Evolutionary conservation across 2,329 filamentous ascomycete species (phyloP).

Genomic region (Elsinoe batatas): DNA sequence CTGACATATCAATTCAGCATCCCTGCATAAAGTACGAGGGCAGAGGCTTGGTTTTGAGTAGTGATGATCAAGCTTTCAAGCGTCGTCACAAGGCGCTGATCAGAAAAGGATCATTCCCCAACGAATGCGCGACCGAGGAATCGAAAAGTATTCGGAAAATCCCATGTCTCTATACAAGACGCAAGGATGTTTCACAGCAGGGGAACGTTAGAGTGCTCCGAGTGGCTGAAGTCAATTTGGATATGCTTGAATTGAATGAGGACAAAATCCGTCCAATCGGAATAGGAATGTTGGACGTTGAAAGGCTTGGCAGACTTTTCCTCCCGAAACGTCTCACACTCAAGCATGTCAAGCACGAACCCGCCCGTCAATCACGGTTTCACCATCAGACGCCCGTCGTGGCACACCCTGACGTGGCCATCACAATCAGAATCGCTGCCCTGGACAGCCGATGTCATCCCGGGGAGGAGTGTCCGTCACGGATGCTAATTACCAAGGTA

Average conservation of each 20-base stretch:
- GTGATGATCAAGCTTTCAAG: neutral
- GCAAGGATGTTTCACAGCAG: neutral
- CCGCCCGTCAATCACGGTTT: constrained; percentile 5
- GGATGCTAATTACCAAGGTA: neutral
- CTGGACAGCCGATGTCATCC: constrained; percentile 2
- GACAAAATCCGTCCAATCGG: neutral
- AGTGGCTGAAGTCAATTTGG: neutral
- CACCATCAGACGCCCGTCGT: constrained; percentile 3
- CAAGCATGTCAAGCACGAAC: constrained; percentile 6
- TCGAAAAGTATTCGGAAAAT: neutral
- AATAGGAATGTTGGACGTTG: neutral
- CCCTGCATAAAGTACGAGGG: neutral
- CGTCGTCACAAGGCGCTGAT: constrained; percentile 1
- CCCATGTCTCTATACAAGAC: neutral
- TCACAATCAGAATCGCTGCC: neutral
- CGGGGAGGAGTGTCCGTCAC: neutral
- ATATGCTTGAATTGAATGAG: neutral
- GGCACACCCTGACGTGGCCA: neutral
- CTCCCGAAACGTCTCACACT: constrained; percentile 7
- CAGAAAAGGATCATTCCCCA: neutral
- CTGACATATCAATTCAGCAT: neutral
- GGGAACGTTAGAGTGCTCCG: neutral
- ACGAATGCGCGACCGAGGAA: neutral
- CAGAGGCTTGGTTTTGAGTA: neutral
- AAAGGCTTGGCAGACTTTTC: neutral